phyloP scores from a whole-genome alignment of 2,329 filamentous ascomycete species.

The Plenodomus biglobosus region DNA sequence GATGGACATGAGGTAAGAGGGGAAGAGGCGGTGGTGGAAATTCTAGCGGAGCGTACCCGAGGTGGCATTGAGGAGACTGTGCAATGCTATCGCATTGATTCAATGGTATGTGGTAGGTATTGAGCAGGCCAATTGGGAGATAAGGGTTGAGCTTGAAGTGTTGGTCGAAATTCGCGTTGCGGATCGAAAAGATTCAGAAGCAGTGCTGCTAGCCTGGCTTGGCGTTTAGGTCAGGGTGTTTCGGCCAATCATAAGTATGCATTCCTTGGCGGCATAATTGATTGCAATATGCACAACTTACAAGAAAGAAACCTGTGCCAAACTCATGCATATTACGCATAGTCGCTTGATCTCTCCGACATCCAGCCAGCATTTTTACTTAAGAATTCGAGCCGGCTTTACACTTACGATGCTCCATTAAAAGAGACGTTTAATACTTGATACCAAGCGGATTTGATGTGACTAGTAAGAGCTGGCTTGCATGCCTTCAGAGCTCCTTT shows the following conservation, averaged over 20 bases:
- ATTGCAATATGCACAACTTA: conserved; percentile 16
- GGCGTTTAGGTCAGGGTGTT: background rate
- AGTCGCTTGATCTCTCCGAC: too few species aligned
- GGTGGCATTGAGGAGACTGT: conserved; percentile 33
- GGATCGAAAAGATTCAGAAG: conserved; percentile 22
- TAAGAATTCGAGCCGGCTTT: too few species aligned
- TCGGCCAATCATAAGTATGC: conserved; percentile 1
- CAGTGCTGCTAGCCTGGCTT: too few species aligned
- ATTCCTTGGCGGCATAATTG: conserved; percentile 2
- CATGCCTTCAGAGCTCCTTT: too few species aligned
- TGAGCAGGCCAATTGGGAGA: background rate
- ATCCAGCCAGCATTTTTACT: too few species aligned
- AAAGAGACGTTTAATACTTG: too few species aligned
- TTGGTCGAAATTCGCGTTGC: conserved; percentile 15
- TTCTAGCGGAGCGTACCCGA: conserved; percentile 35
- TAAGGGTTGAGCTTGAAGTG: background rate
- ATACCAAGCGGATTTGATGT: too few species aligned
- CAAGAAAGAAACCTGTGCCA: too few species aligned
- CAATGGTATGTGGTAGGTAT: conserved; percentile 9
- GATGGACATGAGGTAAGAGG: conserved; percentile 19
- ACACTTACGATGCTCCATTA: too few species aligned
- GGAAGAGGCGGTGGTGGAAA: conserved; percentile 22
- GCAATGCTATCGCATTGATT: conserved; percentile 35
- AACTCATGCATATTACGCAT: too few species aligned
- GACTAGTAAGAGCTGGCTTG: too few species aligned